phyloP scores from a whole-genome alignment of 1,139 yeast species.

The Pneumocystis wakefieldiae region DNA sequence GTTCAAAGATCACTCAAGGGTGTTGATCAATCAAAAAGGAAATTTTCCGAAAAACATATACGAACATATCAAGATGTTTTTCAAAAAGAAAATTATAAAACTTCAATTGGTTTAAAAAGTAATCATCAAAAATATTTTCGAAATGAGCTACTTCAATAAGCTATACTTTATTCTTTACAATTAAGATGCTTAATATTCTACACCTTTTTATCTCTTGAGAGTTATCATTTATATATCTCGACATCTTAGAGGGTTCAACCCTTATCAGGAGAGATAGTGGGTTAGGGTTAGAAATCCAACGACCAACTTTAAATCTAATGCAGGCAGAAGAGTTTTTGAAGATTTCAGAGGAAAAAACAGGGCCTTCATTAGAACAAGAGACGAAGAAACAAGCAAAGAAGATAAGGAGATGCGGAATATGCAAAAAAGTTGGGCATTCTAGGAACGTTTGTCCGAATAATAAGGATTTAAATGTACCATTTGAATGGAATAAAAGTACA shows the following conservation, averaged over 20 bases:
- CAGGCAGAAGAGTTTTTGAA: neutral
- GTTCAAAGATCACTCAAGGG: conserved; percentile 29
- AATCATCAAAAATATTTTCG: conserved; percentile 43
- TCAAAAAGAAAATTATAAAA: conserved; percentile 50
- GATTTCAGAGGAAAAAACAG: neutral
- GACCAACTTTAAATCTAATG: neutral
- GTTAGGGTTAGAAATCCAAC: neutral
- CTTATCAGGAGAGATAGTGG: no score
- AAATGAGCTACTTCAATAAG: neutral
- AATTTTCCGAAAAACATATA: conserved; percentile 8
- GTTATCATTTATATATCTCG: no score
- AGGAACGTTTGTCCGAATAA: neutral
- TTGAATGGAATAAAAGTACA: neutral
- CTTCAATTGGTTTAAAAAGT: conserved; percentile 59
- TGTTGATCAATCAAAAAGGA: conserved; percentile 7
- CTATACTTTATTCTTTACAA: neutral
- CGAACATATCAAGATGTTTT: conserved; percentile 39
- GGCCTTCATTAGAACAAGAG: neutral
- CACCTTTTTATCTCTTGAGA: no score
- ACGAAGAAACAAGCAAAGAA: neutral
- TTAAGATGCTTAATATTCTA: no score
- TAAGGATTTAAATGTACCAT: neutral
- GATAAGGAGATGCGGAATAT: neutral
- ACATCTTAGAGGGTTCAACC: no score
- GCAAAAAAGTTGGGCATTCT: neutral